phyloP scores from a whole-genome alignment of 805 yeast species.

The Lipomyces sp. region DNA sequence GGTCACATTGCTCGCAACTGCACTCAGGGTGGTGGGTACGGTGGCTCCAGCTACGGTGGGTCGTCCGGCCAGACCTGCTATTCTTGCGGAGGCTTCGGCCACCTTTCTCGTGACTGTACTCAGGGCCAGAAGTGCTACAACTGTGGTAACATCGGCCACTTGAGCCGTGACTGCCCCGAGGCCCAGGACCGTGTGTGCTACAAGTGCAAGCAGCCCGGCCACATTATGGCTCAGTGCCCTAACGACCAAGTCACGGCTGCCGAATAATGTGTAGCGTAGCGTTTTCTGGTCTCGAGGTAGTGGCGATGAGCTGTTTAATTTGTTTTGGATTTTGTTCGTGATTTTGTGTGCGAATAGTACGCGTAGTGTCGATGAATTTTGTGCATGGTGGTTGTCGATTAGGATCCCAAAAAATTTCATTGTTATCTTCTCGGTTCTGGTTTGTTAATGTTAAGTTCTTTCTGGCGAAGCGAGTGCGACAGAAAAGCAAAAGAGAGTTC shows the following conservation, averaged over 20 bases:
- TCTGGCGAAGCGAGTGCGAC: not conserved
- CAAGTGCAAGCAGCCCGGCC: slow-evolving; percentile 80
- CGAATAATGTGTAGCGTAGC: not conserved
- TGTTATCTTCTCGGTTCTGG: not conserved
- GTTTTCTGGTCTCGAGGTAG: not conserved
- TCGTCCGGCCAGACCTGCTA: slow-evolving; percentile 88
- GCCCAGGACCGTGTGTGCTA: slow-evolving; percentile 67
- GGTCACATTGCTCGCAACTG: slow-evolving; percentile 93
- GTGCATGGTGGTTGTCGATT: slow-evolving; percentile 3
- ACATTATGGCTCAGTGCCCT: slow-evolving; percentile 86
- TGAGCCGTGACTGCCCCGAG: slow-evolving; percentile 78
- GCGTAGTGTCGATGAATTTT: not conserved
- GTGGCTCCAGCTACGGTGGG: slow-evolving; percentile 69
- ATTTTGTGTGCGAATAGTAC: not conserved
- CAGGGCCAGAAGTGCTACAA: slow-evolving; percentile 80
- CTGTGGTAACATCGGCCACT: slow-evolving; percentile 87
- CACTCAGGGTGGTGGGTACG: slow-evolving; percentile 50
- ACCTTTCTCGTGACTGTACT: slow-evolving; percentile 82
- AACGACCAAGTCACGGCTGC: slow-evolving; percentile 34
- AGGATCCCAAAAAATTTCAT: not conserved
- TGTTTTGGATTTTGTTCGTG: slow-evolving; percentile 5
- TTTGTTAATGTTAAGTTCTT: not conserved
- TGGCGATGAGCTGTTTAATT: slow-evolving; percentile 1
- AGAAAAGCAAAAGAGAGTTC: not conserved
- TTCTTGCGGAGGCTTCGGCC: slow-evolving; percentile 88